phyloP scores from a whole-genome alignment of 768 basidiomycete genomes.

The Boletus sp. region DNA sequence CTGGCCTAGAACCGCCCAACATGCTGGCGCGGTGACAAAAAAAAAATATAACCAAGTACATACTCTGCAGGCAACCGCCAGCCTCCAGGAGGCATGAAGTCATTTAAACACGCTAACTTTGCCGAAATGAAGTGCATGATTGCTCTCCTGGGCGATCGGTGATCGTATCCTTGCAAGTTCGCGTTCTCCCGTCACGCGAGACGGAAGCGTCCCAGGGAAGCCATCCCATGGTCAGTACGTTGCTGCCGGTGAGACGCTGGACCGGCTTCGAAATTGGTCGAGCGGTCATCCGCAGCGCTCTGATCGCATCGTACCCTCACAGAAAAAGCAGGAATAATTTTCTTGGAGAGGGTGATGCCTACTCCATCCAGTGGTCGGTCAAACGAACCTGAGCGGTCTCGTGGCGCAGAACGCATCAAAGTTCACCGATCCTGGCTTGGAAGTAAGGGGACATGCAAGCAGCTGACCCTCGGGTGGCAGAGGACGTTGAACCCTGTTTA shows the following conservation, averaged over 20 bases:
- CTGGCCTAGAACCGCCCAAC: conserved; percentile 14
- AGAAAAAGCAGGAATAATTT: not conserved
- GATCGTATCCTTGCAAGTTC: conserved; percentile 18
- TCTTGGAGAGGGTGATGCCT: not conserved
- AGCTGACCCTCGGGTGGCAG: not conserved
- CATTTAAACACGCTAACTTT: conserved; percentile 17
- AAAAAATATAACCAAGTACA: not conserved
- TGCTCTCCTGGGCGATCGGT: conserved; percentile 24
- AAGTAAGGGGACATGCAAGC: not conserved
- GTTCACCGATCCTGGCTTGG: not conserved
- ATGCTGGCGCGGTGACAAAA: not conserved
- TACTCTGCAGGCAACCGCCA: not conserved
- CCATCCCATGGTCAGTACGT: not conserved
- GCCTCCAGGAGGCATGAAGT: conserved; percentile 6
- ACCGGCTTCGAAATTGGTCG: conserved; percentile 9
- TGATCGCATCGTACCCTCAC: conserved; percentile 1
- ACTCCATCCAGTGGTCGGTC: not conserved
- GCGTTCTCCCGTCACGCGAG: not conserved
- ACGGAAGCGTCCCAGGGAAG: not conserved
- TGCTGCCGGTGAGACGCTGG: not conserved
- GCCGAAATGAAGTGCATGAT: conserved; percentile 27
- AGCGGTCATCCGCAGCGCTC: not conserved
- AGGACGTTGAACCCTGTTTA: conserved; percentile 6
- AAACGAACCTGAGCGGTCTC: not conserved
- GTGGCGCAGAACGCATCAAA: not conserved